Evolutionary conservation across 1,284 basidiomycete species (phyloP).

Genomic region (Cutaneotrichosporon dermatis): DNA sequence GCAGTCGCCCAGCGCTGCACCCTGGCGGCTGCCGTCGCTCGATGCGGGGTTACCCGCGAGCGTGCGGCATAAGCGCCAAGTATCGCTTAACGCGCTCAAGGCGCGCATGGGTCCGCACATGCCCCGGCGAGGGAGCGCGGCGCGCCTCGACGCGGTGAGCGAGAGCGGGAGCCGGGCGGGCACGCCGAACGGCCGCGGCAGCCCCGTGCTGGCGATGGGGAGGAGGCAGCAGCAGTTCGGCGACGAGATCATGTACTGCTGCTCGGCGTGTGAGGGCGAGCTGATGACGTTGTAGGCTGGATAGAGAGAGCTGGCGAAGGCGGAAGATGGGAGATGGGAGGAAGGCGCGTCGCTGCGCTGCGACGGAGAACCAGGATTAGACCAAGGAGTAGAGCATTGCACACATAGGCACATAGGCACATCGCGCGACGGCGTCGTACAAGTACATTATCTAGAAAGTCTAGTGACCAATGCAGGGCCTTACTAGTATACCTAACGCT

Average conservation of each 20-base stretch:
- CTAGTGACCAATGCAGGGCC: too few relatives aligned
- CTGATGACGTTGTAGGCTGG: conserved; percentile 39
- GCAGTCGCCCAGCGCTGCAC: too few relatives aligned
- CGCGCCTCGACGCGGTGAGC: conserved; percentile 3
- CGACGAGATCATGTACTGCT: conserved; percentile 50
- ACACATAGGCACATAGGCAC: too few relatives aligned
- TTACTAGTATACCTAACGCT: too few relatives aligned
- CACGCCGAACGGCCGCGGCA: conserved; percentile 2
- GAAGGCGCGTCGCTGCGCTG: too few relatives aligned
- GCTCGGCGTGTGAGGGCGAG: conserved; percentile 47
- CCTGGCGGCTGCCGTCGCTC: too few relatives aligned
- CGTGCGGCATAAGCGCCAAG: conserved; percentile 74
- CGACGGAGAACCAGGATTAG: too few relatives aligned
- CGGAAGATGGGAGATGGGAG: not conserved
- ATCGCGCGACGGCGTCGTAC: too few relatives aligned
- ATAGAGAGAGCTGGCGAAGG: too few relatives aligned
- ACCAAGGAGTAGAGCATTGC: conserved; percentile 6
- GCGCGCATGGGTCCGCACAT: conserved; percentile 61
- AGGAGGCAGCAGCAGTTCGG: conserved; percentile 38
- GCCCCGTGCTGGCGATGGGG: not conserved
- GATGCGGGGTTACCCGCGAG: conserved; percentile 68
- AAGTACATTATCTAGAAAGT: too few relatives aligned
- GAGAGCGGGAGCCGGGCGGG: conserved; percentile 5
- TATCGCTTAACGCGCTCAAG: conserved; percentile 80
- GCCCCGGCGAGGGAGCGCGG: not conserved